These are phyloP conservation scores for Acer negundo DNA, from an alignment of 345 rosid genomes.

Conservation along the genomic window DNA sequence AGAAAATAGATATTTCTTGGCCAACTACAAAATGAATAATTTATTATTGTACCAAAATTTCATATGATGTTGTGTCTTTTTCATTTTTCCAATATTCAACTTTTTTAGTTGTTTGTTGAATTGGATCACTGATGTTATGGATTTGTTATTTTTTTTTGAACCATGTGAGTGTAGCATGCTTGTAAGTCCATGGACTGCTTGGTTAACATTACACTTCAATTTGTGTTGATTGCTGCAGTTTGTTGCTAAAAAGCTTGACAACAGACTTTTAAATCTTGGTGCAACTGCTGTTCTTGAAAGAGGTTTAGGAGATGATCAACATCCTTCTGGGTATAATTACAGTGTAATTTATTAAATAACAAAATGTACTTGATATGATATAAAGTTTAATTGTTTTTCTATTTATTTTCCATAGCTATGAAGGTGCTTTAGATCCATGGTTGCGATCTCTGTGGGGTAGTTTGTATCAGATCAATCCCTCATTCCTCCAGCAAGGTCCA, in stretches of 20 bases:
- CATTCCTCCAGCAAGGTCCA: conserved; percentile 71
- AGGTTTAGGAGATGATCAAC: conserved; percentile 97
- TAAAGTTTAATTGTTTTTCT: conserved; percentile 2
- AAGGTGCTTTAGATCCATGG: conserved; percentile 97
- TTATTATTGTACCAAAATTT: not conserved
- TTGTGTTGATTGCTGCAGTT: conserved; percentile 55
- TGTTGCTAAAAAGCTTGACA: conserved; percentile 95
- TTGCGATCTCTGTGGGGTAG: conserved; percentile 75
- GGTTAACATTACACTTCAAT: not conserved
- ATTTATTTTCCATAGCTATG: conserved; percentile 53
- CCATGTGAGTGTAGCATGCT: not conserved
- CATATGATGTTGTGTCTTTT: not conserved
- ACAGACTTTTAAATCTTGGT: conserved; percentile 86
- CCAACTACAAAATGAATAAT: not conserved
- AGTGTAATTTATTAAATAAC: not conserved
- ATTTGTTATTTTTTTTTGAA: not conserved
- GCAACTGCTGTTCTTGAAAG: conserved; percentile 65
- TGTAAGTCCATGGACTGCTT: not conserved
- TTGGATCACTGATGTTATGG: not conserved
- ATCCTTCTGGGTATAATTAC: conserved; percentile 87
- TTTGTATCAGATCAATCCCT: conserved; percentile 56
- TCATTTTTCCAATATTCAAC: not conserved
- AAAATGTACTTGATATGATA: not conserved
- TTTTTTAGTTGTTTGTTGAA: not conserved
- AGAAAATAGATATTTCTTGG: not conserved